Percentiles rank a stretch among this genome's conserved stretches.
Evolutionary conservation across 2,329 filamentous ascomycete species (phyloP).

Genomic region (Clonostachys chloroleuca): DNA sequence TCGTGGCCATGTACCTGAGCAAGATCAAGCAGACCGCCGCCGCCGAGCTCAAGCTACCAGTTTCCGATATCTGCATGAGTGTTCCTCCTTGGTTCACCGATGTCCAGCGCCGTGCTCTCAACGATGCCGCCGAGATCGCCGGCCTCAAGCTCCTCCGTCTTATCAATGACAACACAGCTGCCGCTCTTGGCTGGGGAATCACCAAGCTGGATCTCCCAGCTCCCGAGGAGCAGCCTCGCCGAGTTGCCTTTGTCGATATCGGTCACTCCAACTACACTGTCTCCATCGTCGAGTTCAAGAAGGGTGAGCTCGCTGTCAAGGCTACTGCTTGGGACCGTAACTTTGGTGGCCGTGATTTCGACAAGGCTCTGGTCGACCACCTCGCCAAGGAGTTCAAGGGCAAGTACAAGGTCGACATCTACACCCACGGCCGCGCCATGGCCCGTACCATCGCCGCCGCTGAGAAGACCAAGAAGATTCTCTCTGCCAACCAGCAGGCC

Average conservation of each 20-base stretch:
- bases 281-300: conserved; percentile 93
- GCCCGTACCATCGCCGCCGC: conserved; percentile 83
- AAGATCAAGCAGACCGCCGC: conserved; percentile 89
- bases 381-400: conserved; percentile 94
- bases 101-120: conserved; percentile 78
- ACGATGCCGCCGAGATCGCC: conserved; percentile 91
- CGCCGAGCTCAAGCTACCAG: conserved; percentile 83
- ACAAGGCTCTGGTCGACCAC: conserved; percentile 91
- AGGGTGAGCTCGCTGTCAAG: conserved; percentile 94
- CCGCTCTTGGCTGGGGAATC: conserved; percentile 94
- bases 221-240: conserved; percentile 85
- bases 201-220: conserved; percentile 91
- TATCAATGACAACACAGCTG: conserved; percentile 97
- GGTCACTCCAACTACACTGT: conserved; percentile 95
- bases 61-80: conserved; percentile 89
- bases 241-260: conserved; percentile 90
- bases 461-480: conserved; percentile 97
- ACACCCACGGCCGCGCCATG: conserved; percentile 82
- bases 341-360: conserved; percentile 96
- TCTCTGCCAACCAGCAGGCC: conserved; percentile 90
- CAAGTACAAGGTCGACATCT: conserved; percentile 97
- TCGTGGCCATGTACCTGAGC: conserved; percentile 91
- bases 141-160: conserved; percentile 88
- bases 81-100: conserved; percentile 98
- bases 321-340: conserved; percentile 89